A percentile compares a stretch with the other conserved stretches of the same genome.
phyloP scores from a whole-genome alignment of 768 basidiomycete species.

The Suillus lakei region DNA sequence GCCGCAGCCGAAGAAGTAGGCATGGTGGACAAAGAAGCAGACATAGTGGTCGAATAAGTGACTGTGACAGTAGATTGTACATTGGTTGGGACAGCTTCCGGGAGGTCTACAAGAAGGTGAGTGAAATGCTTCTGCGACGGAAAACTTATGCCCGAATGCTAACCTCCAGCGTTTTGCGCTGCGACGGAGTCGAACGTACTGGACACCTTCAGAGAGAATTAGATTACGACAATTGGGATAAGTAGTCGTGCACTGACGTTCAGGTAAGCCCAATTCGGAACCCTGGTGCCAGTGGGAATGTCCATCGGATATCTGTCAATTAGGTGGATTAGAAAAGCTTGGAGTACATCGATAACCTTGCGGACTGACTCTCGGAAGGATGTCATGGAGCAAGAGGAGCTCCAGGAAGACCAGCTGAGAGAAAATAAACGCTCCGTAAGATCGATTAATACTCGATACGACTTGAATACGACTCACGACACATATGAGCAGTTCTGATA shows the following conservation, averaged over 20 bases:
- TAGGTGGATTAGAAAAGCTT: background rate
- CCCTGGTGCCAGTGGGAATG: conserved; percentile 51
- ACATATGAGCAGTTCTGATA: conserved; percentile 54
- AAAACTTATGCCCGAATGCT: conserved; percentile 1
- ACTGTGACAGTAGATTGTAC: conserved; percentile 30
- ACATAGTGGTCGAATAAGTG: conserved; percentile 12
- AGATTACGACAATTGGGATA: conserved; percentile 10
- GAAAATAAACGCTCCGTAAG: conserved; percentile 1
- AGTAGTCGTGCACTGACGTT: conserved; percentile 49
- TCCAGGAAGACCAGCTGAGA: conserved; percentile 56
- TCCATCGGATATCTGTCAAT: conserved; percentile 46
- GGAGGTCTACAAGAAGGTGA: conserved; percentile 36
- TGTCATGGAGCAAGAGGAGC: conserved; percentile 47
- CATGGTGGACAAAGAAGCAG: conserved; percentile 19
- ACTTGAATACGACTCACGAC: conserved; percentile 26
- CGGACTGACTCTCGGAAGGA: conserved; percentile 33
- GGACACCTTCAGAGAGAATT: conserved; percentile 19
- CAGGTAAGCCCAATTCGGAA: conserved; percentile 71
- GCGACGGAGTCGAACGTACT: conserved; percentile 45
- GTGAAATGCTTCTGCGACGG: background rate
- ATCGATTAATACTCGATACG: conserved; percentile 9
- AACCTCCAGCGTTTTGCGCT: conserved; percentile 39
- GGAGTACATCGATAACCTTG: background rate
- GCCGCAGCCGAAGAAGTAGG: conserved; percentile 13
- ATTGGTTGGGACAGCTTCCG: conserved; percentile 47